Percentiles rank a stretch among this genome's conserved stretches.
Evolutionary conservation across 805 yeast species (phyloP).

Genomic region (Ogataea thermomethanolica): DNA sequence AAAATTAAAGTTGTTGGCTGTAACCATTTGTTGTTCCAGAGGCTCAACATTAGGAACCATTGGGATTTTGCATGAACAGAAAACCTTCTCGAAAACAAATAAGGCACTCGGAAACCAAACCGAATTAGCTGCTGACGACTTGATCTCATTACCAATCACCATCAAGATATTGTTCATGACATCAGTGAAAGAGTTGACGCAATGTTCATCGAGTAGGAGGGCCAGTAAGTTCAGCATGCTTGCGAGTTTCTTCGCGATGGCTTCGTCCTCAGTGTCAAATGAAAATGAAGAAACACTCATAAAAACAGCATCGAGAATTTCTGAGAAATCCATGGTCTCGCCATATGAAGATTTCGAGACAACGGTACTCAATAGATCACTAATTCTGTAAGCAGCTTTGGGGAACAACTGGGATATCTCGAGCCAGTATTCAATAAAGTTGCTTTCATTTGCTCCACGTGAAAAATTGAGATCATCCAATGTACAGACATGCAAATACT

Average conservation of each 20-base stretch:
- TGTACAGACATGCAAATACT: slow-evolving; percentile 36
- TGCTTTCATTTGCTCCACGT: slow-evolving; percentile 35
- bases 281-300: slow-evolving; percentile 36
- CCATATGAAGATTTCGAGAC: slow-evolving; percentile 33
- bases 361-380: slow-evolving; percentile 38
- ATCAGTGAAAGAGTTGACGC: slow-evolving; percentile 35
- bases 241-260: slow-evolving; percentile 31
- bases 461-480: slow-evolving; percentile 39
- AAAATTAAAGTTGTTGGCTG: slow-evolving; percentile 17
- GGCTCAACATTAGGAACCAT: slow-evolving; percentile 43
- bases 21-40: slow-evolving; percentile 14
- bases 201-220: slow-evolving; percentile 37
- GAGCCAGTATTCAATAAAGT: slow-evolving; percentile 41
- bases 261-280: slow-evolving; percentile 21
- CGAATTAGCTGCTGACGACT: slow-evolving; percentile 37
- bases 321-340: slow-evolving; percentile 33
- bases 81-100: slow-evolving; percentile 49
- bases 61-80: slow-evolving; percentile 53
- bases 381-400: slow-evolving; percentile 31
- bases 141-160: slow-evolving; percentile 36
- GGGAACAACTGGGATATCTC: slow-evolving; percentile 44
- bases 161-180: slow-evolving; percentile 36
- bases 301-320: slow-evolving; percentile 36
- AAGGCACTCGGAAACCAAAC: slow-evolving; percentile 62
- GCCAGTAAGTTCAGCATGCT: slow-evolving; percentile 43